Evolutionary conservation across 208 protist genomes (phyloP).

Genomic region (Trypanosoma avium): DNA sequence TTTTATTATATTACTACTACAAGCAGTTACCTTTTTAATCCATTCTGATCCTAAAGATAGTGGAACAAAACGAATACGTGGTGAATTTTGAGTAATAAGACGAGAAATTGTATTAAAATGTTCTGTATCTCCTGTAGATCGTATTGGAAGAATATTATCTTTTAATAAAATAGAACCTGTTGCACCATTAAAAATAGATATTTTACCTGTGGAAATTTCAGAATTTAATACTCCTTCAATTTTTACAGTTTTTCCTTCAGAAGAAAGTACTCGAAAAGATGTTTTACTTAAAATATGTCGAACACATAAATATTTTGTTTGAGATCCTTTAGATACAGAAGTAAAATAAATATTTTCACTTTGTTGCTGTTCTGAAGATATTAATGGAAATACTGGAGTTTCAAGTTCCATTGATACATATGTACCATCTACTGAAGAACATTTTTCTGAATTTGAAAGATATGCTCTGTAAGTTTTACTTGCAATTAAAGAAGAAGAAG

Average conservation of each 20-base stretch:
- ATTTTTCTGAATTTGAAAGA: conserved; percentile 38
- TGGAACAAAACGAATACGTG: conserved; percentile 17
- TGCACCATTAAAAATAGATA: conserved; percentile 17
- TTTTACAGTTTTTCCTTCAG: background rate
- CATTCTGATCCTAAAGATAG: background rate
- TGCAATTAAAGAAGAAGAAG: conserved; percentile 41
- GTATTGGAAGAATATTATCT: conserved; percentile 1
- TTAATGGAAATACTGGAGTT: conserved; percentile 16
- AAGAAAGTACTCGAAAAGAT: conserved; percentile 2
- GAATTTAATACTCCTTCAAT: background rate
- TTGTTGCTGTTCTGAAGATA: background rate
- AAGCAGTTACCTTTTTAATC: conserved; percentile 25
- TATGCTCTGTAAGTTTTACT: conserved; percentile 41
- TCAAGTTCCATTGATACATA: conserved; percentile 15
- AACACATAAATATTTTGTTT: conserved; percentile 20
- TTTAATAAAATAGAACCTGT: conserved; percentile 10
- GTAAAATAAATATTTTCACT: conserved; percentile 14
- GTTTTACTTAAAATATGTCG: conserved; percentile 4
- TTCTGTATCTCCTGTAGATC: background rate
- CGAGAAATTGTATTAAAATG: conserved; percentile 4
- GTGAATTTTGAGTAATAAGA: conserved; percentile 3
- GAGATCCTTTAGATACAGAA: conserved; percentile 7
- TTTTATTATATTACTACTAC: conserved; percentile 25
- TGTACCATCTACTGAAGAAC: conserved; percentile 18
- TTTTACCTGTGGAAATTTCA: background rate